Conservation (phyloP, 305 asterid genomes). For the Fraxinus platypoda region DNA sequence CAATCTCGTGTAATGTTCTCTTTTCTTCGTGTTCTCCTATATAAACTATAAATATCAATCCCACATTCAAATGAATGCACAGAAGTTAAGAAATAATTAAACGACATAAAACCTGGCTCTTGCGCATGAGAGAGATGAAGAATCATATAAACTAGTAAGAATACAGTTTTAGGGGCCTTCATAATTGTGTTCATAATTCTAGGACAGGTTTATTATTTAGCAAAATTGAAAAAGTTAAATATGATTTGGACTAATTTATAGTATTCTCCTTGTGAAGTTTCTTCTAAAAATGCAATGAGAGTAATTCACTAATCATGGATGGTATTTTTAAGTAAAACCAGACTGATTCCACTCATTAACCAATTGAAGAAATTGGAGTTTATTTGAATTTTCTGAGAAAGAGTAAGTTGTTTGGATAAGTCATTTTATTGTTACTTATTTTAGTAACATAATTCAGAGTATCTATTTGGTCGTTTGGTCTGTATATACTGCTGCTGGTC, state of each 20-base stretch:
- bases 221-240: not conserved
- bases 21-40: constrained; percentile 24
- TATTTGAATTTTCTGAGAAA: too few species aligned
- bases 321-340: too few species aligned
- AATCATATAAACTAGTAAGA: not conserved
- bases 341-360: too few species aligned
- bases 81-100: not conserved
- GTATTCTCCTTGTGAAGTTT: not conserved
- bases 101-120: constrained; percentile 14
- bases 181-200: not conserved
- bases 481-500: too few species aligned
- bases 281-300: too few species aligned
- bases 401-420: too few species aligned
- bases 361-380: too few species aligned
- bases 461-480: too few species aligned
- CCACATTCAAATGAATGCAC: not conserved
- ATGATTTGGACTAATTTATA: not conserved
- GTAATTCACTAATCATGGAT: too few species aligned
- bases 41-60: constrained; percentile 10
- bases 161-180: too few species aligned
- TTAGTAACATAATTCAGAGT: too few species aligned
- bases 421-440: too few species aligned
- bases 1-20: constrained; percentile 28
- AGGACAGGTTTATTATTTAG: not conserved
- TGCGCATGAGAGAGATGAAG: constrained; percentile 23